Conservation (phyloP, 352 stramenopile species). For the Phytophthora multivora region DNA sequence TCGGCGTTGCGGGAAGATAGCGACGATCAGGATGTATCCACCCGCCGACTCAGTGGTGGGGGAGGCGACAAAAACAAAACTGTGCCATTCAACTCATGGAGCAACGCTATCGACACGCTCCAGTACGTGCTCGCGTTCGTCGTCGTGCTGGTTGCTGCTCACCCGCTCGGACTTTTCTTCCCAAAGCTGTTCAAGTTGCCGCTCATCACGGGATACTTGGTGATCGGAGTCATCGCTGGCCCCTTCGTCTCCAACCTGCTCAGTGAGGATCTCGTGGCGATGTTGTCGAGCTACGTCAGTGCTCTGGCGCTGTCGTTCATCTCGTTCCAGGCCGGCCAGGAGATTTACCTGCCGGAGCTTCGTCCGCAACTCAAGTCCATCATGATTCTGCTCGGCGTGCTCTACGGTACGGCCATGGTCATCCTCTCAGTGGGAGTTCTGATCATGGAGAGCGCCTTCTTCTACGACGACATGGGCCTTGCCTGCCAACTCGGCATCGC, state of each 20-base stretch:
- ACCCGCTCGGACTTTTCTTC: slow-evolving; percentile 66
- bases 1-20: slow-evolving; percentile 12
- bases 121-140: slow-evolving; percentile 50
- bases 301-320: slow-evolving; percentile 72
- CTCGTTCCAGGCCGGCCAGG: slow-evolving; percentile 70
- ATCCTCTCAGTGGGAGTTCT: slow-evolving; percentile 43
- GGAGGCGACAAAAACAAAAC: slow-evolving; percentile 32
- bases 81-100: slow-evolving; percentile 51
- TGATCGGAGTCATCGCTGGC: slow-evolving; percentile 58
- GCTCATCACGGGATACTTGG: slow-evolving; percentile 70
- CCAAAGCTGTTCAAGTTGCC: slow-evolving; percentile 57
- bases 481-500: slow-evolving; percentile 63
- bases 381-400: slow-evolving; percentile 43
- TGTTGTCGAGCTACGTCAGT: slow-evolving; percentile 57
- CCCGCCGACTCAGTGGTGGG: slow-evolving; percentile 21
- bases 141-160: slow-evolving; percentile 57
- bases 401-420: slow-evolving; percentile 59
- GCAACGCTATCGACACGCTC: slow-evolving; percentile 47
- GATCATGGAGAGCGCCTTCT: slow-evolving; percentile 48
- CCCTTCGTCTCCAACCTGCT: slow-evolving; percentile 62
- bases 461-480: slow-evolving; percentile 43
- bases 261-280: slow-evolving; percentile 32
- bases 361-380: slow-evolving; percentile 63
- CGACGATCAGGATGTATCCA: slow-evolving; percentile 8
- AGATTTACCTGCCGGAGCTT: slow-evolving; percentile 68